A percentile compares a stretch with the other conserved stretches of the same genome.
These are phyloP conservation scores for Galerina sulciceps DNA, from an alignment of 768 basidiomycete genomes.

Conservation along the genomic window DNA sequence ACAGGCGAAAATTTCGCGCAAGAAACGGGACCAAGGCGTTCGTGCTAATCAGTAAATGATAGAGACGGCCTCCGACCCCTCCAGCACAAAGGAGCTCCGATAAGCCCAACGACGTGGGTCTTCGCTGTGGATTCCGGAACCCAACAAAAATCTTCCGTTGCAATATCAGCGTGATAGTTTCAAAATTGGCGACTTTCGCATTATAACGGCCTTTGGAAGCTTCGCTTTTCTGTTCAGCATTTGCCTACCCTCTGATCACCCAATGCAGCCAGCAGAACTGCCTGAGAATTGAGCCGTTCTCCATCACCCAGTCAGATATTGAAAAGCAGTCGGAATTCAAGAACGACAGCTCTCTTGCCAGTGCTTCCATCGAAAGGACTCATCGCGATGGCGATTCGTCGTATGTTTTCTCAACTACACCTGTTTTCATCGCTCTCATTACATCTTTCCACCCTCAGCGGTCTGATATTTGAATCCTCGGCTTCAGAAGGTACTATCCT, in stretches of 20 bases:
- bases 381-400: no score
- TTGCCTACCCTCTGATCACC: conserved; percentile 24
- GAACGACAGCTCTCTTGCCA: neutral
- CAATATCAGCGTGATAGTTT: conserved; percentile 25
- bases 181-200: conserved; percentile 40
- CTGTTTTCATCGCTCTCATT: neutral
- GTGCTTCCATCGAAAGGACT: conserved; percentile 1
- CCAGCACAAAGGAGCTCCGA: neutral
- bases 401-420: no score
- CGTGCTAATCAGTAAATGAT: no score
- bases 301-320: neutral
- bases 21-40: no score
- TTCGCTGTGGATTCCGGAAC: conserved; percentile 36
- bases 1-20: no score
- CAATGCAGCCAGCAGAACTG: conserved; percentile 29
- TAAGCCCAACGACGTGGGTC: conserved; percentile 27
- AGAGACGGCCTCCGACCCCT: no score
- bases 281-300: conserved; percentile 20
- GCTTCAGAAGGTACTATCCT: conserved; percentile 17
- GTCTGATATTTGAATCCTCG: conserved; percentile 12
- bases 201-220: conserved; percentile 29
- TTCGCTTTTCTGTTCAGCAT: conserved; percentile 43
- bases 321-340: neutral
- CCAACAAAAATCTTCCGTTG: conserved; percentile 22
- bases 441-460: neutral